Percentiles rank a stretch among this genome's conserved stretches.
Conservation (phyloP, 495 filamentous ascomycete species). For the Amorphotheca resinae region DNA sequence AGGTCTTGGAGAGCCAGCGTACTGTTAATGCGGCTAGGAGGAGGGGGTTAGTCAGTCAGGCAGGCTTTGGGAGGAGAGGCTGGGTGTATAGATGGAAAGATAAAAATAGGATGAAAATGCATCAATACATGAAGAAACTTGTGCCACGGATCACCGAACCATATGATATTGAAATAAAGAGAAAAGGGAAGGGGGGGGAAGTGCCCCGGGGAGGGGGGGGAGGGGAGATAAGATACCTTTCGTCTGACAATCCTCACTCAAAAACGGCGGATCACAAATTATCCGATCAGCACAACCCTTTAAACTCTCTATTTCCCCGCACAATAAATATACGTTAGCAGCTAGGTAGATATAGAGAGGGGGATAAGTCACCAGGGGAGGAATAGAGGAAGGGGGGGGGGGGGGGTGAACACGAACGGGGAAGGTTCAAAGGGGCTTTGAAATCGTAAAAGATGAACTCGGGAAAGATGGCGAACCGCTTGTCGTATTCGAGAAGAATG, state of each 20-base stretch:
- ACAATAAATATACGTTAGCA: too few relatives aligned
- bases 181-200: neutral
- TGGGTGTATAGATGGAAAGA: neutral
- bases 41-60: slow-evolving; percentile 1
- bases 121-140: too few relatives aligned
- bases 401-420: slow-evolving; percentile 38
- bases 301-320: slow-evolving; percentile 33
- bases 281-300: slow-evolving; percentile 54
- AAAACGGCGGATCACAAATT: slow-evolving; percentile 66
- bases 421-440: slow-evolving; percentile 47
- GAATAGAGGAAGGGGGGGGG: too few relatives aligned
- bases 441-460: slow-evolving; percentile 69
- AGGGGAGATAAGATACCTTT: slow-evolving; percentile 39
- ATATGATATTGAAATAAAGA: too few relatives aligned
- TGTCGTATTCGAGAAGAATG: slow-evolving; percentile 56
- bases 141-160: too few relatives aligned
- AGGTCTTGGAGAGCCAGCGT: slow-evolving; percentile 48
- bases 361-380: too few relatives aligned
- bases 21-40: slow-evolving; percentile 53
- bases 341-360: too few relatives aligned
- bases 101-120: neutral
- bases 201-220: neutral
- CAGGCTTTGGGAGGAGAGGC: too few relatives aligned
- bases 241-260: slow-evolving; percentile 69
- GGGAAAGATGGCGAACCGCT: slow-evolving; percentile 54